A percentile compares a stretch with the other conserved stretches of the same genome.
phyloP scores from a whole-genome alignment of 768 basidiomycete genomes.

The Mycena rebaudengoi region DNA sequence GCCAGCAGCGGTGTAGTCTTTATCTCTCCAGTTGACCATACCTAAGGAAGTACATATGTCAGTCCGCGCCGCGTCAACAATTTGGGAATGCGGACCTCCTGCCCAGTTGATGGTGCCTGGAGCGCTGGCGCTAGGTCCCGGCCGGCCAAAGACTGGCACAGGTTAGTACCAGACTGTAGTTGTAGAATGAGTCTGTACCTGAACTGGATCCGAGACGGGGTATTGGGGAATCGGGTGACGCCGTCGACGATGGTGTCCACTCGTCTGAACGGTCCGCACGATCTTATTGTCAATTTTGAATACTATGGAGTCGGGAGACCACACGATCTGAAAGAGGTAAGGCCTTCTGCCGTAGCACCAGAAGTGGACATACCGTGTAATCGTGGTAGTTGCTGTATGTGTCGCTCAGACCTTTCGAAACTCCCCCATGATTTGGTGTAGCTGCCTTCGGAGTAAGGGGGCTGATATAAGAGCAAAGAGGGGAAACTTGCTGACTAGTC shows the following conservation, averaged over 20 bases:
- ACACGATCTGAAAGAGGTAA: conserved; percentile 66
- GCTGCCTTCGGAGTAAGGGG: conserved; percentile 11
- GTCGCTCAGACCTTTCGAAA: conserved; percentile 59
- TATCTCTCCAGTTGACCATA: conserved; percentile 81
- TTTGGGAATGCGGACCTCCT: conserved; percentile 12
- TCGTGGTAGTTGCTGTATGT: conserved; percentile 78
- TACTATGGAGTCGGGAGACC: conserved; percentile 71
- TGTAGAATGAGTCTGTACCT: conserved; percentile 54
- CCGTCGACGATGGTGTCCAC: conserved; percentile 64
- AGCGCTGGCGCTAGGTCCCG: conserved; percentile 65
- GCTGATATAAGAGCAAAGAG: not conserved
- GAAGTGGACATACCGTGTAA: conserved; percentile 62
- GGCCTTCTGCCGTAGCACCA: not conserved
- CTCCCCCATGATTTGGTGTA: conserved; percentile 55
- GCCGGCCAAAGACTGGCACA: conserved; percentile 74
- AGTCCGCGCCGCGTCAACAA: not conserved
- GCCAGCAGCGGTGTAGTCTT: conserved; percentile 72
- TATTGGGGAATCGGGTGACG: conserved; percentile 71
- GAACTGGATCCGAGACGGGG: conserved; percentile 82
- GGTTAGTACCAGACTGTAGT: conserved; percentile 19
- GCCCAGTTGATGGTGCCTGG: conserved; percentile 73
- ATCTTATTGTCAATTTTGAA: conserved; percentile 75
- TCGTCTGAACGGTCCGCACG: conserved; percentile 72
- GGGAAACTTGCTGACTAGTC: conserved; percentile 44
- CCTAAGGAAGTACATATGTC: conserved; percentile 32